Base-by-base conservation (phyloP, 2,329 filamentous ascomycete species). In the Shiraia bambusicola region DNA sequence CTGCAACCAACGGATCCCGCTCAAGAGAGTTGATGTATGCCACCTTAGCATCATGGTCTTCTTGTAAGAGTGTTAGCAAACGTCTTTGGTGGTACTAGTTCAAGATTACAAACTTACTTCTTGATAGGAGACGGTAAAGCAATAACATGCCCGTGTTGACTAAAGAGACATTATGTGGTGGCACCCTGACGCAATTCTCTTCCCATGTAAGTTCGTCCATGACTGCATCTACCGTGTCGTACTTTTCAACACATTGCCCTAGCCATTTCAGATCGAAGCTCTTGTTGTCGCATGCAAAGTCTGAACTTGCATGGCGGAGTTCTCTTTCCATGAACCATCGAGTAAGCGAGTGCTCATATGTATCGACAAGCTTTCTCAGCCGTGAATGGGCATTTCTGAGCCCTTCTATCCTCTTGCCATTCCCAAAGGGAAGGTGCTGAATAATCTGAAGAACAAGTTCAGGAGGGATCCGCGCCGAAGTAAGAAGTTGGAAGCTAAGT, bases 161-260 rank as follows among this genome's bases (percentile, higher is more conserved):
- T 3, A 65, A 27, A 1, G 53, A 45, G 22, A 58, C 40, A 16
- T 66, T 67, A 19, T 64, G 56, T 2, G 34, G 47, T 15, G 52
- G 36, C 1, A 66, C 50, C 1, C 50, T 49, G 13, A 50, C 58
- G 31, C 52, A 59, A 29, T 65, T 67, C n/a, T 50, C 37, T 5
- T 55, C 37, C 3, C 53, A 61, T 12, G 50, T 50, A 0, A 67
- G 41, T 15, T 52, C 51, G 2, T 52, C 56, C 62, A 67, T 66
- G 12, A 66, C 38, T 26, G 60, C 57, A 40, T 67, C 64, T 8
- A 64, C 39, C 1, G 54, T 34, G 28, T 67, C 55, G 40, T 66
- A 67, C 12, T 42, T 51, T n/a, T 42, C 41, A 2, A 63, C 58
- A 22, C 63, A 67, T 7, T 50, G 22, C 2, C 47, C 40, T 7